phyloP scores from a whole-genome alignment of 805 yeast species.

The Saccharomycopsis oosterbeekiorum region DNA sequence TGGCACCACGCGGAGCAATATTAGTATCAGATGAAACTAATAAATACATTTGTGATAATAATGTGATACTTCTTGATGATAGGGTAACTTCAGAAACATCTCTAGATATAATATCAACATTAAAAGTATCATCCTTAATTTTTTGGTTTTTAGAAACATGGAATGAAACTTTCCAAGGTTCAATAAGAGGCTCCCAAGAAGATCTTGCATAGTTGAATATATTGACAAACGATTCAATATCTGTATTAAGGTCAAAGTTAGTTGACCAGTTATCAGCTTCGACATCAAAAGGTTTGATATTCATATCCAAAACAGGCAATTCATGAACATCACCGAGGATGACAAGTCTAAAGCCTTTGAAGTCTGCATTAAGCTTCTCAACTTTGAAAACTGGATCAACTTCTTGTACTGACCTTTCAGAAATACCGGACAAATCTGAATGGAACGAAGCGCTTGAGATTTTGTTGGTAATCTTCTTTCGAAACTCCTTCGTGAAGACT shows the following conservation, averaged over 20 bases:
- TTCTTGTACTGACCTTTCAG: conserved; percentile 19
- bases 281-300: conserved; percentile 57
- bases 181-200: conserved; percentile 91
- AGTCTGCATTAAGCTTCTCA: conserved; percentile 54
- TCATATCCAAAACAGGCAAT: conserved; percentile 75
- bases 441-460: conserved; percentile 57
- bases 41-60: conserved; percentile 58
- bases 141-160: conserved; percentile 46
- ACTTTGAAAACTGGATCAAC: conserved; percentile 41
- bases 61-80: conserved; percentile 71
- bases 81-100: conserved; percentile 70
- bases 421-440: conserved; percentile 37
- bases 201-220: conserved; percentile 83
- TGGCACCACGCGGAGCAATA: conserved; percentile 61
- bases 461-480: conserved; percentile 40
- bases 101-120: conserved; percentile 65
- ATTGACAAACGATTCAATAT: conserved; percentile 57
- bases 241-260: conserved; percentile 59
- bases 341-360: conserved; percentile 73
- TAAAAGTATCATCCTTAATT: conserved; percentile 33
- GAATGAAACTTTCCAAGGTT: conserved; percentile 73
- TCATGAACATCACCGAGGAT: conserved; percentile 88
- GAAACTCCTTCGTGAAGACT: conserved; percentile 54
- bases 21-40: conserved; percentile 44
- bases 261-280: conserved; percentile 79